Percentiles rank a stretch among this genome's conserved stretches.
Conservation (phyloP, 2,329 filamentous ascomycete species). For the Paraphoma sp. region DNA sequence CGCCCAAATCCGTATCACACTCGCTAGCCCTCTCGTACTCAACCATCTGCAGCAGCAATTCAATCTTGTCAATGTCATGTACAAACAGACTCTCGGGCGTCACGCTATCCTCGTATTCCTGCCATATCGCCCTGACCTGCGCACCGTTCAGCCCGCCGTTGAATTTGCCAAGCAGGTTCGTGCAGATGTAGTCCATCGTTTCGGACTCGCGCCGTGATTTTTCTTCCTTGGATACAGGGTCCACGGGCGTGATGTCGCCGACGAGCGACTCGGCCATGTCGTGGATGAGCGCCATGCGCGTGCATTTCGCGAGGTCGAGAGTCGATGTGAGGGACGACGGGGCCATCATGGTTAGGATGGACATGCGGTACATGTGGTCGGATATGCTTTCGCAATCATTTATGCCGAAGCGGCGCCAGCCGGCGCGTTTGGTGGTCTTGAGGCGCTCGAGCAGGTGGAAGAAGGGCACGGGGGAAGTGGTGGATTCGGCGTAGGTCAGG, state of each 20-base stretch:
- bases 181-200: conserved; percentile 91
- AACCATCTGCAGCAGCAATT: conserved; percentile 91
- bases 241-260: conserved; percentile 94
- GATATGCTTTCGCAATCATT: conserved; percentile 82
- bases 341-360: conserved; percentile 90
- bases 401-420: conserved; percentile 91
- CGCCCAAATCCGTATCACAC: conserved; percentile 75
- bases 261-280: conserved; percentile 97
- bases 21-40: conserved; percentile 84
- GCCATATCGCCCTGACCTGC: conserved; percentile 82
- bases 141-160: conserved; percentile 72
- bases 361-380: conserved; percentile 99
- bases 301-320: conserved; percentile 82
- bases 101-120: conserved; percentile 90
- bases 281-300: conserved; percentile 94
- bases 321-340: conserved; percentile 73
- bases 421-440: conserved; percentile 95
- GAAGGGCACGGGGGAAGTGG: conserved; percentile 82
- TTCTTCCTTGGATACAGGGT: conserved; percentile 82
- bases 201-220: conserved; percentile 86
- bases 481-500: conserved; percentile 62
- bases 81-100: conserved; percentile 89
- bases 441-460: conserved; percentile 93
- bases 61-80: conserved; percentile 97
- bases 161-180: conserved; percentile 74